phyloP scores from a whole-genome alignment of 768 basidiomycete species.

The Serendipita indica region DNA sequence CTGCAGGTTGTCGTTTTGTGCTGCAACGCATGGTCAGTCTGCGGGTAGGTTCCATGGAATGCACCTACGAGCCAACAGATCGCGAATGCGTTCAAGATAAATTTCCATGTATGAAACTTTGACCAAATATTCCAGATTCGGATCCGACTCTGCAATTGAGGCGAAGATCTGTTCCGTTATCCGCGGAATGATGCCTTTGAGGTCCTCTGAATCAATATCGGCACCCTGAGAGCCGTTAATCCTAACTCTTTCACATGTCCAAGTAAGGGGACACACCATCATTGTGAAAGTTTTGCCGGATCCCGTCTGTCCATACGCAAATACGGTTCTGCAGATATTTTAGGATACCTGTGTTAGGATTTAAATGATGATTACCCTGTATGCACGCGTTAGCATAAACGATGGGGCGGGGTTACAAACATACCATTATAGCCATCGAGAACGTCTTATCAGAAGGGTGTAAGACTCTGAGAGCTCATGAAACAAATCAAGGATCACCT shows the following conservation, averaged over 20 bases:
- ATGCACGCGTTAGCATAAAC: not conserved
- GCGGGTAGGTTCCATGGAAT: not conserved
- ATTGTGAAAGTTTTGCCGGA: slow-evolving; percentile 93
- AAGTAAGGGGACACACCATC: slow-evolving; percentile 75
- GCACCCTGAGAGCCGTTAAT: slow-evolving; percentile 50
- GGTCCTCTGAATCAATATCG: slow-evolving; percentile 85
- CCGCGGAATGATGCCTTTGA: slow-evolving; percentile 93
- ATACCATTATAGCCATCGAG: slow-evolving; percentile 98
- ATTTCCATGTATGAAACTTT: slow-evolving; percentile 99
- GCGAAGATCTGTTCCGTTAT: slow-evolving; percentile 99
- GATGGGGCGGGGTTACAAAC: slow-evolving; percentile 22
- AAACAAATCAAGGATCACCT: not conserved
- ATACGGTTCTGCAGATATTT: slow-evolving; percentile 12
- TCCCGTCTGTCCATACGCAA: slow-evolving; percentile 66
- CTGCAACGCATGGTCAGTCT: slow-evolving; percentile 25
- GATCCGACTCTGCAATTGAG: slow-evolving; percentile 89
- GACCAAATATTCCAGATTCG: slow-evolving; percentile 92
- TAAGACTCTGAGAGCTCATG: not conserved
- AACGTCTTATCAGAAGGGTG: slow-evolving; percentile 50
- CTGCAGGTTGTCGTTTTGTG: slow-evolving; percentile 95
- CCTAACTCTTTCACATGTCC: not conserved
- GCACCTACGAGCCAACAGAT: slow-evolving; percentile 82
- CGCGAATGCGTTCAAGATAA: slow-evolving; percentile 89
- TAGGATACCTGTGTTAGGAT: not conserved
- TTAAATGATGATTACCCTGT: slow-evolving; percentile 8